phyloP scores from a whole-genome alignment of 148 eudicot genomes.

The Vaccinium macrocarpon region DNA sequence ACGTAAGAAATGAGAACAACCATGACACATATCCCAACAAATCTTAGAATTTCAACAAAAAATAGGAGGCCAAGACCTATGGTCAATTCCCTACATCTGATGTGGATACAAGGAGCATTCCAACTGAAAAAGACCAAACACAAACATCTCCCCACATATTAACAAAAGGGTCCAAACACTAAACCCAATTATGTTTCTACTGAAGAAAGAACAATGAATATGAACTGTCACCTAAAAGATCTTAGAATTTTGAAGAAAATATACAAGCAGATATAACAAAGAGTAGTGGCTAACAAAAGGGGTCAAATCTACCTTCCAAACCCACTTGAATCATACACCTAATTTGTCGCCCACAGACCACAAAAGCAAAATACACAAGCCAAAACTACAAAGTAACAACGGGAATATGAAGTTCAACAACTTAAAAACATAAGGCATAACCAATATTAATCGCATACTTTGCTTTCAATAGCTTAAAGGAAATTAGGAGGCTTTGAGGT shows the following conservation, averaged over 20 bases:
- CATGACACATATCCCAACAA: background rate
- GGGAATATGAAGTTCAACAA: background rate
- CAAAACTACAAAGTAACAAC: background rate
- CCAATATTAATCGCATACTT: background rate
- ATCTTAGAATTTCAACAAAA: background rate
- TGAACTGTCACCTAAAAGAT: background rate
- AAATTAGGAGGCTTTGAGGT: slow-evolving; percentile 12
- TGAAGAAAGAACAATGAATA: background rate
- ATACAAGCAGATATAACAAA: background rate
- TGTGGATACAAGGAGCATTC: background rate
- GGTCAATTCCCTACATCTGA: background rate
- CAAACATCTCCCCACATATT: background rate
- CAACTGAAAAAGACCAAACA: background rate
- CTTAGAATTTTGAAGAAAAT: background rate
- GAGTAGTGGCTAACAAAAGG: background rate
- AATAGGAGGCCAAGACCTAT: background rate
- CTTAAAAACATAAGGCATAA: background rate
- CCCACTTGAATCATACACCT: slow-evolving; percentile 11
- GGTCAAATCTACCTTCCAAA: slow-evolving; percentile 4
- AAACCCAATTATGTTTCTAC: background rate
- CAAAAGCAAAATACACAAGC: slow-evolving; percentile 4
- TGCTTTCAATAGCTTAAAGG: background rate
- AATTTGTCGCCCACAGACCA: background rate
- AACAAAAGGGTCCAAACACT: background rate
- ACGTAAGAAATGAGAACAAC: background rate